phyloP scores from a whole-genome alignment of 257 asterid species.

The Solanum neorickii region DNA sequence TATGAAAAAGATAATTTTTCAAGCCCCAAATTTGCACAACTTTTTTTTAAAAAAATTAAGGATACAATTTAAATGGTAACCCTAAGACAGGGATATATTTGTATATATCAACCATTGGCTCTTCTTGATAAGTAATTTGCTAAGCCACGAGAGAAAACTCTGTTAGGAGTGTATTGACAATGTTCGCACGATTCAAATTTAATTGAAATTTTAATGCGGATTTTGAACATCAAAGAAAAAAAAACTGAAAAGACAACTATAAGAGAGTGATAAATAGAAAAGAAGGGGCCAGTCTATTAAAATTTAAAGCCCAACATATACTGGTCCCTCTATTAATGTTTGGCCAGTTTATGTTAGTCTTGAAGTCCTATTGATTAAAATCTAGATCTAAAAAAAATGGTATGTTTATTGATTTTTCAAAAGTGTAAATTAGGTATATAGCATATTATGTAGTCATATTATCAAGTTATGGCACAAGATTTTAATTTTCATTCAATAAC shows the following conservation, averaged over 20 bases:
- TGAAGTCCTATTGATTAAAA: not conserved
- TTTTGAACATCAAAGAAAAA: no score
- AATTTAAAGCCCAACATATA: not conserved
- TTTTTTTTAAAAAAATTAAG: not conserved
- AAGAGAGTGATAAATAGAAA: not conserved
- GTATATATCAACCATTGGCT: no score
- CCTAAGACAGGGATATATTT: no score
- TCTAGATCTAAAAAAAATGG: not conserved
- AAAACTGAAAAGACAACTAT: no score
- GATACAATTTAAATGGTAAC: not conserved
- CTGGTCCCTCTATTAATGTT: not conserved
- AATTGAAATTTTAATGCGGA: fast-evolving
- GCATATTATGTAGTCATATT: no score
- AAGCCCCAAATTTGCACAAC: not conserved
- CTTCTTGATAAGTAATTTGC: no score
- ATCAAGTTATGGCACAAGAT: no score
- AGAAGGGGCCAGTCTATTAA: not conserved
- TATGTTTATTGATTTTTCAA: not conserved
- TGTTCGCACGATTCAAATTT: fast-evolving
- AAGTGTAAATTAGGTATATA: no score
- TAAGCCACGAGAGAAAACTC: not conserved
- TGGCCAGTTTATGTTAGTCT: not conserved
- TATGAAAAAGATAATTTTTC: not conserved
- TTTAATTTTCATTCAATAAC: no score
- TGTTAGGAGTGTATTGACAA: no score